Base-by-base conservation (phyloP, 345 rosid genomes). In the Bruguiera parviflora region DNA sequence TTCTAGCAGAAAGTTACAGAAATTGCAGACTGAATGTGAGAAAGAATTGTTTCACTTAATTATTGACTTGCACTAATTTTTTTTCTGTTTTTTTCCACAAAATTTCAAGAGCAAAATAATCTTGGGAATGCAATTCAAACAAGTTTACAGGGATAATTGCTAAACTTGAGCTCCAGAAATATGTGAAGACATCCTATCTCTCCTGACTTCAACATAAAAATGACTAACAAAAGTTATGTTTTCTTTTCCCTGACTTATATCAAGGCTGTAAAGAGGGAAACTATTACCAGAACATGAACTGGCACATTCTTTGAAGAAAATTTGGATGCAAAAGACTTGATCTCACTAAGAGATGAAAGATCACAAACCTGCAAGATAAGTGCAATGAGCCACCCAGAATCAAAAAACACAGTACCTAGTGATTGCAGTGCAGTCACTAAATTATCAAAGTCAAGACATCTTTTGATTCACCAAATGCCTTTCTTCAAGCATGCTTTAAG, bases 261-360 rank as follows among this genome's bases (percentile, higher is more conserved):
- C 25, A 51, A 27, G 33, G 65, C 0, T 65, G 63, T 22, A 65
- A 56, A 59, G 24, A 64, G 66, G 56, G 33, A 56, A 43, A 49
- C 24, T n/a, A 66, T 77, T 77, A 89, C 97, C 90, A 94, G 75
- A 28, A 91, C 89, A 82, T 94, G 91, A 78, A 94, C 76, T 0
- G 92, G 98, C 61, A 81, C 66, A 74, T 88, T 82, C 83, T 84
- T 89, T 39, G 88, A 77, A 75, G 88, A 92, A 73, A 94, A 88
- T 73, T 80, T 88, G 63, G 92, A 79, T 53, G 90, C 84, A 73
- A 94, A 89, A 15, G 94, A 88, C 85, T 89, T 91, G 75, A 94
- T 75, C 25, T 87, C 95, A 1, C 77, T 80, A 68, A 88, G 74
- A 39, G 92, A 94, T 22, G 95, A 91, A 76, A 94, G 88, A 82